These are phyloP conservation scores for Rhododendron williamsianum DNA, from an alignment of 148 eudicot species.

Conservation along the genomic window DNA sequence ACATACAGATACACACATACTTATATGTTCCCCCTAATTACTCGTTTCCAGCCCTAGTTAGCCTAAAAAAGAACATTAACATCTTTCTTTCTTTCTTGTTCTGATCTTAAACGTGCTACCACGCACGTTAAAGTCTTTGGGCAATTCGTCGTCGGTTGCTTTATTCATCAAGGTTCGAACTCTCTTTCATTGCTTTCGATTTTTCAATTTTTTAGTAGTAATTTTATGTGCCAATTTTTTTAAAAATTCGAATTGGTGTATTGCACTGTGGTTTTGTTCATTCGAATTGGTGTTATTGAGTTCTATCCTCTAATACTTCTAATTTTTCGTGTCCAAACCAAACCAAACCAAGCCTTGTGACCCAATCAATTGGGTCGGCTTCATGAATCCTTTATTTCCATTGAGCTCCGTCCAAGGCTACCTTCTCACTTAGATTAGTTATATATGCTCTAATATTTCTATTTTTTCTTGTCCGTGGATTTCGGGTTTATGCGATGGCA, in stretches of 20 bases:
- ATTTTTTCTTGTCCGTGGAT: neutral
- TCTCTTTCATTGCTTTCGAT: neutral
- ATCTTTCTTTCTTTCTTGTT: neutral
- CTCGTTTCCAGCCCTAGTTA: neutral
- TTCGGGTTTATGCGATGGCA: neutral
- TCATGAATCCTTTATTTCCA: neutral
- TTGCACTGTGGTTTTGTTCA: neutral
- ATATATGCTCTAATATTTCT: neutral
- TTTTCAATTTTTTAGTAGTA: neutral
- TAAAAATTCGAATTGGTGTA: neutral
- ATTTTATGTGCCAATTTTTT: neutral
- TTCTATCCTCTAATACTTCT: neutral
- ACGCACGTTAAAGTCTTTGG: neutral
- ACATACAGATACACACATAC: neutral
- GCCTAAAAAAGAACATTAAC: neutral
- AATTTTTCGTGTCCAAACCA: neutral
- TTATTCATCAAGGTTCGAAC: neutral
- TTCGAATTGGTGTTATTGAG: neutral
- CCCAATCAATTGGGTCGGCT: neutral
- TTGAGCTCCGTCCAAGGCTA: no score
- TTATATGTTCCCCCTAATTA: neutral
- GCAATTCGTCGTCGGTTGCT: neutral
- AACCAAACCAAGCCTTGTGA: neutral
- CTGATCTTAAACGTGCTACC: neutral
- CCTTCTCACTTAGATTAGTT: neutral